Base-by-base conservation (phyloP, 2,329 filamentous ascomycete genomes). In the Apiospora koreana region DNA sequence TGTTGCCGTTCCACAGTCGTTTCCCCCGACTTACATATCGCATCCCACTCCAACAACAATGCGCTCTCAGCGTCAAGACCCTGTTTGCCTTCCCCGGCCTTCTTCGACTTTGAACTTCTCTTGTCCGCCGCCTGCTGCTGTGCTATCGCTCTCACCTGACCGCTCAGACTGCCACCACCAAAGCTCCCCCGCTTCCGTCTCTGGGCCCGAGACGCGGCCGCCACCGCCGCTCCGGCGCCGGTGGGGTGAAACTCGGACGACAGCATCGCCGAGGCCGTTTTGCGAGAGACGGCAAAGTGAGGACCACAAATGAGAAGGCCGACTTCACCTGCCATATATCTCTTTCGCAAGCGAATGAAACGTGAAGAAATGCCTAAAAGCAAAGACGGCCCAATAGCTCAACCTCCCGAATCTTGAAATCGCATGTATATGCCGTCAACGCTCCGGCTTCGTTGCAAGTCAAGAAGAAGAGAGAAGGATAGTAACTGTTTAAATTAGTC, bases 11-110 rank as follows among this genome's bases (percentile, higher is more conserved):
- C 41, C 16, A 43, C 16, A 14, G 23, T 9, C 14, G 21, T 16
- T 25, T 10, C 31, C 16, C 16, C n/a, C 10, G 28, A 28, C 66
- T 38, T 38, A 68, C 66, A 68, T 18, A 68, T 68, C 18, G 66
- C 45, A 50, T 68, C 43, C 66, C 66, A 68, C 28, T 68, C 66
- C n/a, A 68, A 28, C 21, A 68, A 54, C 64, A 25, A 41, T 8
- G 7, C 28, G 16, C 28, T 21, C 28, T 35, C 7, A 21, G 50
- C 16, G 7, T 16, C 50, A 31, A 18, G 6, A n/a, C 18, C 35
- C 12, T 25, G 14, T 0, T 8, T n/a, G 1, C 7, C 31, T 9
- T n/a, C 9, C 54, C 54, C 21, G 31, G 9, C 54, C 9, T 35
- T 8, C 25, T 31, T 62, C 9, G 54, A n/a, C 9, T 38, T 62